Base-by-base conservation (phyloP, 2,329 filamentous ascomycete genomes). In the Pseudopithomyces chartarum region DNA sequence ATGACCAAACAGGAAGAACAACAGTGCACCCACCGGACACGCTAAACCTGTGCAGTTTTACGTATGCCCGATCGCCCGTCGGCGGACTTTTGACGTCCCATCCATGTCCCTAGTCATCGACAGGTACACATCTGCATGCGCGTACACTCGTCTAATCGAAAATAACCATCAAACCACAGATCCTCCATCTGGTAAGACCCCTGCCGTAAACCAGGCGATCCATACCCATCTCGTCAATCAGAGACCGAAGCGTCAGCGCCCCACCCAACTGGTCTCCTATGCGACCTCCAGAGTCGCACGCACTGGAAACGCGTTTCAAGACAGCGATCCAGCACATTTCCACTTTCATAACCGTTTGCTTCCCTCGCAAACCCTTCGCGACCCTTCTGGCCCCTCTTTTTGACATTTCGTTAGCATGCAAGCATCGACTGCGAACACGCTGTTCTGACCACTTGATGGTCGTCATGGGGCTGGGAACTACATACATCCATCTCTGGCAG, bases 261-360 rank as follows among this genome's bases (percentile, higher is more conserved):
- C 53, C 52, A 64, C 58, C 53, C 53, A 17, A 53, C 44, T 56
- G 54, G 60, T 48, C 54, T 45, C 49, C 38, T 51, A 56, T 70
- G 70, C 65, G 64, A 73, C 71, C 62, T 36, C 43, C 54, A 33
- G 48, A 59, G 71, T 73, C 66, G 67, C 68, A 63, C 71, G 52
- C 58, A 56, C 66, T 64, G 54, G 60, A 56, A 61, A 60, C 60
- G 61, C 57, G 71, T 73, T 73, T 73, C 70, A 72, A 50, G 13
- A 59, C 38, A 58, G 40, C 48, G 45, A 54, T 49, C 49, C 40
- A 40, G 64, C 54, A 63, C 66, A 52, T 63, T 63, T 57, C 57
- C 50, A 54, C 52, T 49, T 56, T 50, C 65, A 67, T 73, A 69
- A 62, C 61, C 67, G 54, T 42, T n/a, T n/a, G 23, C 29, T 12